Conservation (phyloP, 768 basidiomycete genomes). For the Amanita pallidorosea region DNA sequence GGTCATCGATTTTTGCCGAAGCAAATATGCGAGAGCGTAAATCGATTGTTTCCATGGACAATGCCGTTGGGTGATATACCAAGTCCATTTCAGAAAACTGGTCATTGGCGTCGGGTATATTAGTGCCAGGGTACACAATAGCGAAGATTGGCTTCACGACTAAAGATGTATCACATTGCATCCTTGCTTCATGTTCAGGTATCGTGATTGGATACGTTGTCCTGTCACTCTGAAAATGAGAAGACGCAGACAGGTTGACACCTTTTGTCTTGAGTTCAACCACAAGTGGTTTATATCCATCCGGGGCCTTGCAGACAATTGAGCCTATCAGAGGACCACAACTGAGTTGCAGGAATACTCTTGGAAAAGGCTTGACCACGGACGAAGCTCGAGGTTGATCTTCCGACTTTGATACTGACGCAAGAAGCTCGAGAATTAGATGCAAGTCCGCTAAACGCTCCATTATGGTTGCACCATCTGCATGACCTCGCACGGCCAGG, state of each 20-base stretch:
- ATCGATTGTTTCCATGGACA: conserved; percentile 52
- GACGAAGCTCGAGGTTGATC: not conserved
- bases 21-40: conserved; percentile 31
- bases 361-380: conserved; percentile 23
- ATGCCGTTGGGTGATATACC: conserved; percentile 35
- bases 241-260: conserved; percentile 28
- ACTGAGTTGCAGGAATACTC: conserved; percentile 33
- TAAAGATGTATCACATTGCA: conserved; percentile 30
- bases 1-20: conserved; percentile 40
- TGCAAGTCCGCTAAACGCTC: conserved; percentile 46
- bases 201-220: conserved; percentile 11
- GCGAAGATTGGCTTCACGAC: conserved; percentile 42
- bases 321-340: conserved; percentile 40
- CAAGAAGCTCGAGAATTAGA: conserved; percentile 20
- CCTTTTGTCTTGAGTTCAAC: conserved; percentile 51
- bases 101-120: not conserved
- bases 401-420: conserved; percentile 10
- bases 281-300: conserved; percentile 32
- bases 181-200: conserved; percentile 32
- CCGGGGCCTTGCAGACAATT: conserved; percentile 35
- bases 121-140: conserved; percentile 31
- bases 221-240: conserved; percentile 27
- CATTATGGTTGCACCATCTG: conserved; percentile 36
- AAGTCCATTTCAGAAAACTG: conserved; percentile 26
- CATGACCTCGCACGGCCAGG: conserved; percentile 31